Conservation (phyloP, 345 rosid species). For the Lepidium africanum region DNA sequence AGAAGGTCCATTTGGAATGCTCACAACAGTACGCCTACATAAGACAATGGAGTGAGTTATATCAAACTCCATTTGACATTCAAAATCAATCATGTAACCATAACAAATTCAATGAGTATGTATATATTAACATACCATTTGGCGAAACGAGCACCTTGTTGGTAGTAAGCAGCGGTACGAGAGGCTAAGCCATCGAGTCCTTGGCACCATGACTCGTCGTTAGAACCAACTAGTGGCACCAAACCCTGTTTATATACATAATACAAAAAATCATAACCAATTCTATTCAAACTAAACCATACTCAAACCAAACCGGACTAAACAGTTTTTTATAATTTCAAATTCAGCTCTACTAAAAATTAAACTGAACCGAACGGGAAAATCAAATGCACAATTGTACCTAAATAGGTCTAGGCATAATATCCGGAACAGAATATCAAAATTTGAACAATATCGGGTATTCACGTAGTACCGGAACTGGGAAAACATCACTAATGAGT, state of each 20-base stretch:
- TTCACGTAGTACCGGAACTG: too few species aligned
- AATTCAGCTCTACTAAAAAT: not conserved
- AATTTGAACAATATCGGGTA: too few species aligned
- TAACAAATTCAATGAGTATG: not conserved
- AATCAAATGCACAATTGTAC: not conserved
- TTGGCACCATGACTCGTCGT: conserved; percentile 96
- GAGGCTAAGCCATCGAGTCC: conserved; percentile 95
- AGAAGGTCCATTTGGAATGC: conserved; percentile 97
- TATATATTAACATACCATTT: conserved; percentile 49
- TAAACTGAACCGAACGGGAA: not conserved
- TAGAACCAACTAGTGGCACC: conserved; percentile 86
- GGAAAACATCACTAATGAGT: too few species aligned
- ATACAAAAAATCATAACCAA: not conserved
- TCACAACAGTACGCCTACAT: conserved; percentile 87
- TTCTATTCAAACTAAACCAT: not conserved
- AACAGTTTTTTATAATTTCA: not conserved
- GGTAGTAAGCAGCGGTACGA: conserved; percentile 91
- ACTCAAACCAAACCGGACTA: not conserved
- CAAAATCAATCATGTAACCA: not conserved
- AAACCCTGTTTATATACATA: conserved; percentile 53
- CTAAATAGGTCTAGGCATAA: not conserved
- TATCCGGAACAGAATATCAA: too few species aligned
- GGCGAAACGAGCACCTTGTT: conserved; percentile 96
- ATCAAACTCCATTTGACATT: not conserved
- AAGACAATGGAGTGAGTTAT: not conserved